Conservation (phyloP, 805 yeast genomes). For the Blastobotrys mokoenaii region DNA sequence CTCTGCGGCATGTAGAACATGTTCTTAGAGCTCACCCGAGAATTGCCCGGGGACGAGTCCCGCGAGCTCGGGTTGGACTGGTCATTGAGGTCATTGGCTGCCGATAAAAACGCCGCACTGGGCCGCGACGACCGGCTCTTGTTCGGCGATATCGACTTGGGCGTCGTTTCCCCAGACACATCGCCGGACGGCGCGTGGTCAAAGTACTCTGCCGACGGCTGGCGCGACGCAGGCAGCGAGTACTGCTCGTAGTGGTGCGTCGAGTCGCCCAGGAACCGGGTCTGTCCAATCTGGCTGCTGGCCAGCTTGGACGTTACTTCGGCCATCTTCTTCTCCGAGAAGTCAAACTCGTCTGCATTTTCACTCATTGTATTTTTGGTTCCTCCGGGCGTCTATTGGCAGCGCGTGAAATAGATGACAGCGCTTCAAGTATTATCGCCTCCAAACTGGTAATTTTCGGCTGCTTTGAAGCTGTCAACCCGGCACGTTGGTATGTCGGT, state of each 20-base stretch:
- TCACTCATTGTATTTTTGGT: too few species aligned
- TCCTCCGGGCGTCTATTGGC: too few species aligned
- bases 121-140: conserved; percentile 3
- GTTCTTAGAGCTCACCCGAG: too few species aligned
- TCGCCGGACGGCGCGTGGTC: too few species aligned
- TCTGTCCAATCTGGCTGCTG: conserved; percentile 17
- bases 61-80: not conserved
- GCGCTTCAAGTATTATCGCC: too few species aligned
- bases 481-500: too few species aligned
- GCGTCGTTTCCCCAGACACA: not conserved
- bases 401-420: too few species aligned
- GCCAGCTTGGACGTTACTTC: conserved; percentile 16
- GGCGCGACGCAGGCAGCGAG: conserved; percentile 25
- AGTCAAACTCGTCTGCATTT: too few species aligned
- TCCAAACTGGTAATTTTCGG: too few species aligned
- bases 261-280: conserved; percentile 21
- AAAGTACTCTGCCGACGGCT: conserved; percentile 8
- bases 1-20: conserved; percentile 2
- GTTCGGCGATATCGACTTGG: not conserved
- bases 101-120: conserved; percentile 9
- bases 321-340: conserved; percentile 2
- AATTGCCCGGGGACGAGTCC: not conserved
- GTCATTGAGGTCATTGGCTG: conserved; percentile 2
- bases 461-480: too few species aligned
- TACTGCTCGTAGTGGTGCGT: conserved; percentile 26